Conservation (phyloP, 192 early-diverging fungal species). For the Backusella westeae region DNA sequence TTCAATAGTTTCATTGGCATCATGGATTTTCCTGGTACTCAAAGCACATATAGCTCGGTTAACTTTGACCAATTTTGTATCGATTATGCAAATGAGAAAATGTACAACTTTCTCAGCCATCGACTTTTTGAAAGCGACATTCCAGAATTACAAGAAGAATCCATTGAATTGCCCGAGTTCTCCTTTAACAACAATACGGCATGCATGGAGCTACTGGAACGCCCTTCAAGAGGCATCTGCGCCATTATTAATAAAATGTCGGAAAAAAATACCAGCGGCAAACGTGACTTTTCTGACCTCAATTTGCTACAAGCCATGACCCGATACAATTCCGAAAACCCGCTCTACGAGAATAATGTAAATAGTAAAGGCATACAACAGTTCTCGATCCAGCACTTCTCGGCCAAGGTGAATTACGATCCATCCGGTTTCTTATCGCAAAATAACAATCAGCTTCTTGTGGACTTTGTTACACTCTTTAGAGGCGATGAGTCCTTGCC, state of each 20-base stretch:
- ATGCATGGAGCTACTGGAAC: constrained; percentile 52
- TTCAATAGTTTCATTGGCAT: constrained; percentile 78
- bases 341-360: constrained; percentile 35
- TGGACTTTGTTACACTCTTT: constrained; percentile 85
- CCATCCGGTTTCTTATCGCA: constrained; percentile 68
- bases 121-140: constrained; percentile 48
- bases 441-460: constrained; percentile 65
- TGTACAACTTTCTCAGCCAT: constrained; percentile 53
- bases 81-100: constrained; percentile 64
- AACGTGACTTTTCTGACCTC: constrained; percentile 39
- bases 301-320: constrained; percentile 30
- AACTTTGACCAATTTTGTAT: constrained; percentile 67
- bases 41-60: constrained; percentile 34
- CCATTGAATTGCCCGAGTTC: constrained; percentile 51
- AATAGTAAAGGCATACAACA: constrained; percentile 21
- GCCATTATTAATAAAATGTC: constrained; percentile 43
- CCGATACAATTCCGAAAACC: constrained; percentile 30
- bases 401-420: constrained; percentile 71
- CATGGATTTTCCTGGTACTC: constrained; percentile 74
- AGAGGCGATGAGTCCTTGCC: constrained; percentile 52
- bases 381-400: constrained; percentile 76
- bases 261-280: constrained; percentile 29
- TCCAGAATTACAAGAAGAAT: constrained; percentile 51
- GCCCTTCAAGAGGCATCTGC: constrained; percentile 45
- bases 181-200: constrained; percentile 57